A percentile compares a stretch with the other conserved stretches of the same genome.
These are phyloP conservation scores for Metschnikowia noctiluminum DNA, from an alignment of 805 yeast species.

Conservation along the genomic window DNA sequence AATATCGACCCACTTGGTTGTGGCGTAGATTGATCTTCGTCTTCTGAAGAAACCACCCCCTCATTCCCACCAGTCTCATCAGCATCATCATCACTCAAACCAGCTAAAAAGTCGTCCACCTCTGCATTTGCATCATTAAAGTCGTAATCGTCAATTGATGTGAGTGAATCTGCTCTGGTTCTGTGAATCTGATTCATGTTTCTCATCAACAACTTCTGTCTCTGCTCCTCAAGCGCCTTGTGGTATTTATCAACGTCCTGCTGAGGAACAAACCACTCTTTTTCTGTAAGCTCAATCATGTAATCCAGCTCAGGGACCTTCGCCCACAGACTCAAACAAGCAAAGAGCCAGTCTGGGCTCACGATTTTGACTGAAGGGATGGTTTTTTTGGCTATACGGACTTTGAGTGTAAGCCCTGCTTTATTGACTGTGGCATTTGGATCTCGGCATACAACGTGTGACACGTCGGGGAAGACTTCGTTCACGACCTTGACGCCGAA, in stretches of 20 bases:
- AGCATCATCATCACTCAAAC: constrained; percentile 37
- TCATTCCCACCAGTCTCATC: constrained; percentile 32
- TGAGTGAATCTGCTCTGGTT: constrained; percentile 33
- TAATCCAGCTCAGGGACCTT: constrained; percentile 61
- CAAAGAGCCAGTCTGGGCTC: constrained; percentile 88
- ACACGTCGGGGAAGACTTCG: constrained; percentile 65
- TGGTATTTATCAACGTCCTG: constrained; percentile 45
- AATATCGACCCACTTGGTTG: constrained; percentile 20
- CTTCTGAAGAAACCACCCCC: constrained; percentile 26
- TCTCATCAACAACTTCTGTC: constrained; percentile 12
- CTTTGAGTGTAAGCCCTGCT: constrained; percentile 65
- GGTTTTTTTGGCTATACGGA: constrained; percentile 68
- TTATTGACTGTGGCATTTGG: constrained; percentile 31
- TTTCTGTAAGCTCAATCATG: constrained; percentile 46
- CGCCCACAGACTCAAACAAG: constrained; percentile 78
- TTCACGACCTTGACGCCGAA: constrained; percentile 85
- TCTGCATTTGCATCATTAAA: constrained; percentile 42
- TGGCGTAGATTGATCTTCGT: constrained; percentile 4
- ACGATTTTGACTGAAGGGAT: constrained; percentile 70
- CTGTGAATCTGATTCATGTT: constrained; percentile 20
- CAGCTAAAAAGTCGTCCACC: constrained; percentile 49
- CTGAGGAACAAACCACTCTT: constrained; percentile 40
- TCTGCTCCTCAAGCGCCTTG: constrained; percentile 24
- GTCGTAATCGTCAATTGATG: constrained; percentile 35
- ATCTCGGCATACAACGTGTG: constrained; percentile 83